Percentiles rank a stretch among this genome's conserved stretches.
These are phyloP conservation scores for Lasiodiplodia citricola DNA, from an alignment of 2,329 filamentous ascomycete species.

Conservation along the genomic window DNA sequence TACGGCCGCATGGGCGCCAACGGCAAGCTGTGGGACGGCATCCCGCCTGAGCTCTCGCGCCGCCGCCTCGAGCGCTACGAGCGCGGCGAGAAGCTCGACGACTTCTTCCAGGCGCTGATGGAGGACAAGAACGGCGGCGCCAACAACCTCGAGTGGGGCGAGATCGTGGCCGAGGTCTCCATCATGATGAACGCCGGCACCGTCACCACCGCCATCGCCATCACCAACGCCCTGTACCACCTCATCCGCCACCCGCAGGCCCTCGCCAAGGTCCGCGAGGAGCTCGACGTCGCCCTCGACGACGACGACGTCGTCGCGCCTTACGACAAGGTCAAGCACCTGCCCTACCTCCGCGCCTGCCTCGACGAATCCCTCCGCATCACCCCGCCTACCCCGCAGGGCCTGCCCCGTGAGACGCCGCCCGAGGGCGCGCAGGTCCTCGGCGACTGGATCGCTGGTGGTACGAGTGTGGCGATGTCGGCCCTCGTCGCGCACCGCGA, in stretches of 20 bases:
- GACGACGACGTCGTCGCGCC: slow-evolving; percentile 29
- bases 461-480: slow-evolving; percentile 44
- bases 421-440: slow-evolving; percentile 30
- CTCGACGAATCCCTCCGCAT: slow-evolving; percentile 38
- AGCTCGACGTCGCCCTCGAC: slow-evolving; percentile 29
- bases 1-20: slow-evolving; percentile 38
- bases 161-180: slow-evolving; percentile 12
- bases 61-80: slow-evolving; percentile 53
- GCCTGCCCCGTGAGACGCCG: slow-evolving; percentile 38
- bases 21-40: slow-evolving; percentile 30
- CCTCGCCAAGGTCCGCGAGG: slow-evolving; percentile 33
- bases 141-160: slow-evolving; percentile 14
- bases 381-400: slow-evolving; percentile 30
- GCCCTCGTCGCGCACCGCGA: slow-evolving; percentile 52
- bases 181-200: slow-evolving; percentile 38
- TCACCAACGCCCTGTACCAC: slow-evolving; percentile 45
- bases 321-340: slow-evolving; percentile 32
- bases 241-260: slow-evolving; percentile 41
- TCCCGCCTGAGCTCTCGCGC: slow-evolving; percentile 54
- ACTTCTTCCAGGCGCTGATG: slow-evolving; percentile 25
- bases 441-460: slow-evolving; percentile 40
- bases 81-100: slow-evolving; percentile 22
- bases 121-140: slow-evolving; percentile 13
- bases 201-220: slow-evolving; percentile 43
- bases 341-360: slow-evolving; percentile 40